Base-by-base conservation (phyloP, 1,139 yeast species). In the Debaryomyces udenii region DNA sequence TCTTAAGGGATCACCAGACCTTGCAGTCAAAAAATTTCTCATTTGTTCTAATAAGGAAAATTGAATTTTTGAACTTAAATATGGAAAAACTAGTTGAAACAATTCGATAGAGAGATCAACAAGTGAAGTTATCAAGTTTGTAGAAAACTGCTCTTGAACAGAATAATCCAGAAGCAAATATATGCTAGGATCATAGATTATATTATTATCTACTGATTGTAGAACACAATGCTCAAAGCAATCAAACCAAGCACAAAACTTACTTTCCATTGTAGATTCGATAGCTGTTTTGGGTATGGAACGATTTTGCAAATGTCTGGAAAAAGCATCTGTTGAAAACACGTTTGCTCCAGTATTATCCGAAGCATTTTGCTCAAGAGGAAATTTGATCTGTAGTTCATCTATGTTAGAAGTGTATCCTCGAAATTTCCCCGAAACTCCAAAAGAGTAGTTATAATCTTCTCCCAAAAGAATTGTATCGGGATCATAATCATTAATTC, bases 31-130 rank as follows among this genome's bases (percentile, higher is more conserved):
- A 6, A 83, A 78, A 3, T 82, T 70, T 50, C 91, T 74, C 47
- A 93, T 66, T 45, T 85, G 90, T 50, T 91, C 98, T 35, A 93
- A 62, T 27, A 93, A 72, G 1, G 97, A 89, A 43, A 86, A 83
- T 56, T 93, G 97, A 42, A 93, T 86, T 48, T 89, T 87, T 7
- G 80, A 63, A n/a, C 91, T 80, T 51, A 93, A 76, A 45, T 75
- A 70, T 0, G 96, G 89, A 50, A 93, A 86, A 0, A 86, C 74
- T 6, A 76, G 56, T 9, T 86, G 82, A 54, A 90, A 87, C 4
- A 90, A 69, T 45, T 85, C 90, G 53, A 93, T 83, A 0, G 96
- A 83, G 1, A 79, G 62, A 61, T 93, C 96, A 16, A 89, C 77
- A 9, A 86, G 71, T 18, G 88, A 74, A 0, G 84, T 81, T 2